A percentile compares a stretch with the other conserved stretches of the same genome.
These are phyloP conservation scores for Coniosporium apollinis DNA, from an alignment of 495 filamentous ascomycete species.

Conservation along the genomic window DNA sequence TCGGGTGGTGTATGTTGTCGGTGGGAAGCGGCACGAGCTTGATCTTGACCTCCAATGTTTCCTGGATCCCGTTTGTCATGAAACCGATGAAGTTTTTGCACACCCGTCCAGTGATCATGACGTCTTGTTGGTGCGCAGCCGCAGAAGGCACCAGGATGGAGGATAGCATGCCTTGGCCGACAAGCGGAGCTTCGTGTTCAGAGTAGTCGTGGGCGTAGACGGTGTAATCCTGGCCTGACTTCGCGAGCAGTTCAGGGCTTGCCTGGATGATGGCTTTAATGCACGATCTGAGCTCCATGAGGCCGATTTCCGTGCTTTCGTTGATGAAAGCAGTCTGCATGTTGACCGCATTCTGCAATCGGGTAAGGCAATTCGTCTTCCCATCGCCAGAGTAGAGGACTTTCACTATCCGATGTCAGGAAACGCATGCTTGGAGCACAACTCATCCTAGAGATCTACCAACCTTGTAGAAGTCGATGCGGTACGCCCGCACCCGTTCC, in stretches of 20 bases:
- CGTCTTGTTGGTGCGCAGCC: constrained; percentile 41
- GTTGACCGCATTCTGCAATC: constrained; percentile 66
- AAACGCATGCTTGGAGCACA: too few relatives aligned
- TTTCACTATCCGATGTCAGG: too few relatives aligned
- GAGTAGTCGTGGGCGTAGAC: constrained; percentile 96
- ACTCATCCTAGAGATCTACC: too few relatives aligned
- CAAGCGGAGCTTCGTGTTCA: constrained; percentile 78
- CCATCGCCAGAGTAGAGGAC: constrained; percentile 93
- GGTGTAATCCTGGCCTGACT: constrained; percentile 77
- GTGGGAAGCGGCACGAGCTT: constrained; percentile 71
- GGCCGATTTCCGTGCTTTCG: constrained; percentile 59
- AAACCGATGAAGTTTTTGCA: constrained; percentile 69
- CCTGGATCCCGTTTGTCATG: constrained; percentile 66
- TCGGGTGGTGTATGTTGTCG: too few relatives aligned
- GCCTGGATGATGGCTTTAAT: constrained; percentile 70
- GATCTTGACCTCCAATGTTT: constrained; percentile 88
- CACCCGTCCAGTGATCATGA: constrained; percentile 80
- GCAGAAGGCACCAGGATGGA: constrained; percentile 52
- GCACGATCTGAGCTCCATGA: constrained; percentile 80
- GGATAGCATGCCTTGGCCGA: constrained; percentile 92
- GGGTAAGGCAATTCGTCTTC: constrained; percentile 80
- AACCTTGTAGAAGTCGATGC: too few relatives aligned
- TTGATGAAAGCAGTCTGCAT: constrained; percentile 69
- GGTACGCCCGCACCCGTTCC: too few relatives aligned
- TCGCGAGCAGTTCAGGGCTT: constrained; percentile 76